phyloP scores from a whole-genome alignment of 345 rosid genomes.

The Hibiscus tridactylites region DNA sequence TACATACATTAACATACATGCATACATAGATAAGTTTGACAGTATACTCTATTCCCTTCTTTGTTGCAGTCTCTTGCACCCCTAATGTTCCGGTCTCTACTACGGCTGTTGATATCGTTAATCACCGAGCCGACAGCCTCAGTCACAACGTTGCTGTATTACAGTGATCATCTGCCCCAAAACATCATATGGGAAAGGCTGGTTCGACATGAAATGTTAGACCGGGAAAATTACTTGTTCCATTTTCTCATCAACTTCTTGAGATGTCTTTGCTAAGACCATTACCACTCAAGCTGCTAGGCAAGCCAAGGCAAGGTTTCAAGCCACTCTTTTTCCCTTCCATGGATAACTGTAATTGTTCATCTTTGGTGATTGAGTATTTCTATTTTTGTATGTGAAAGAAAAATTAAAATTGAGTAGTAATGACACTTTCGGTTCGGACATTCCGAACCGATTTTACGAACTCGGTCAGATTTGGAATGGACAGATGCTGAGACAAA shows the following conservation, averaged over 20 bases:
- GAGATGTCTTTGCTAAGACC: constrained; percentile 41
- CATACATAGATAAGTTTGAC: not conserved
- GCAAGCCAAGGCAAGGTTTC: not conserved
- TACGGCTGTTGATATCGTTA: constrained; percentile 27
- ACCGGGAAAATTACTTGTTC: constrained; percentile 39
- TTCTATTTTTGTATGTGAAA: not conserved
- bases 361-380: not conserved
- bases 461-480: no score
- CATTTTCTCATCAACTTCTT: constrained; percentile 43
- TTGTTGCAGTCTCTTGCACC: constrained; percentile 29
- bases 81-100: constrained; percentile 36
- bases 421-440: no score
- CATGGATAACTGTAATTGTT: not conserved
- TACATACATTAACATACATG: not conserved
- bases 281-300: not conserved
- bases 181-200: constrained; percentile 26
- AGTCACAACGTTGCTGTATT: constrained; percentile 34
- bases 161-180: constrained; percentile 45
- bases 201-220: constrained; percentile 38
- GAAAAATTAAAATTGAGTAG: no score
- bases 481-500: no score
- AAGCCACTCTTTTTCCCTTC: not conserved
- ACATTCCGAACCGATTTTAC: no score
- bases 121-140: constrained; percentile 30
- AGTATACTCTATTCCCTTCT: not conserved